Conservation (phyloP, 192 early-diverging fungal species). For the Dissophora globulifera region DNA sequence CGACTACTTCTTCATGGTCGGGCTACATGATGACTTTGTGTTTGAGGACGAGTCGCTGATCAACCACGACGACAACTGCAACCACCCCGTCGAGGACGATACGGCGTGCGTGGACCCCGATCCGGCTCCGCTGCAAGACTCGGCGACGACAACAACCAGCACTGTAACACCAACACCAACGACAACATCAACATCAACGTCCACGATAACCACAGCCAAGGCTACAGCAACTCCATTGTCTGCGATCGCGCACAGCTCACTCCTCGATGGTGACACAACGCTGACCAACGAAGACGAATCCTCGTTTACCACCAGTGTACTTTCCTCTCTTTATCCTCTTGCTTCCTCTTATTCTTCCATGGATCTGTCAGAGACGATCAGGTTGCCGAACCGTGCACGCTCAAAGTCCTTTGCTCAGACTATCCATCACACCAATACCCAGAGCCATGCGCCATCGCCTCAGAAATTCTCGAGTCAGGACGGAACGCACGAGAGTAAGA, state of each 20-base stretch:
- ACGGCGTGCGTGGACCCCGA: too few species aligned
- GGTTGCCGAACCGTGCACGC: conserved; percentile 10
- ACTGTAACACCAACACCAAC: background rate
- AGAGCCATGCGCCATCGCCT: too few species aligned
- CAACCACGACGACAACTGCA: background rate
- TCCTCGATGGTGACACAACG: conserved; percentile 28
- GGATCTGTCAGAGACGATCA: too few species aligned
- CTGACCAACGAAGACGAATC: background rate
- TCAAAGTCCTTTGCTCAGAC: conserved; percentile 36
- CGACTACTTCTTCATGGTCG: conserved; percentile 54
- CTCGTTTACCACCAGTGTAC: background rate
- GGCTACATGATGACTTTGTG: conserved; percentile 20
- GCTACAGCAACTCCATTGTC: too few species aligned
- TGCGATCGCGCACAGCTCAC: conserved; percentile 16
- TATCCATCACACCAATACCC: background rate
- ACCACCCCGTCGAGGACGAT: too few species aligned
- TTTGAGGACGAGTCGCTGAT: background rate
- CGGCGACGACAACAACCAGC: too few species aligned
- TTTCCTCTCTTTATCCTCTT: too few species aligned
- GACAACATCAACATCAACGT: background rate
- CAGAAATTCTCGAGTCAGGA: background rate
- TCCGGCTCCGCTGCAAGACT: too few species aligned
- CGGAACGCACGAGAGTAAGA: background rate
- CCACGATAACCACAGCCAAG: too few species aligned
- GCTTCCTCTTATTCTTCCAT: too few species aligned